phyloP scores from a whole-genome alignment of 2,329 filamentous ascomycete species.

The Geoglossum cookeanum region DNA sequence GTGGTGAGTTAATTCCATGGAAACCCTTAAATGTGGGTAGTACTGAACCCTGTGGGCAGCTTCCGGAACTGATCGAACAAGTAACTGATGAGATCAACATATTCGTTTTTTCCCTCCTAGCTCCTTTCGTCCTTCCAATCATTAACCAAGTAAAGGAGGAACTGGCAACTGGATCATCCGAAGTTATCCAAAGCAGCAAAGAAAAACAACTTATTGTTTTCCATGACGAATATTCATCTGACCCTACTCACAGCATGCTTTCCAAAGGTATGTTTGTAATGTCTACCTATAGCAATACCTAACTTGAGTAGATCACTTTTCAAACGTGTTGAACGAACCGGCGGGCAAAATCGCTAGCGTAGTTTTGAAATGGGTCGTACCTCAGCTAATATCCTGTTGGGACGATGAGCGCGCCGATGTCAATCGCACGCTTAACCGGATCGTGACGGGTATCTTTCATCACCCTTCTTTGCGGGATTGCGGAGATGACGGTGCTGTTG shows the following conservation, averaged over 20 bases:
- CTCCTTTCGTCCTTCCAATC: conserved; percentile 71
- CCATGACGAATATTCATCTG: conserved; percentile 51
- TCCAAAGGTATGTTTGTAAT: conserved; percentile 47
- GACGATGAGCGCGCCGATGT: conserved; percentile 57
- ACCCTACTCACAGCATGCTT: conserved; percentile 90
- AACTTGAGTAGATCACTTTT: conserved; percentile 41
- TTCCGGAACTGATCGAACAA: conserved; percentile 72
- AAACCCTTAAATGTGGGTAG: background rate
- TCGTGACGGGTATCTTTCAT: conserved; percentile 68
- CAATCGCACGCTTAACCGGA: conserved; percentile 50
- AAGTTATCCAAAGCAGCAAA: conserved; percentile 71
- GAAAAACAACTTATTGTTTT: conserved; percentile 79
- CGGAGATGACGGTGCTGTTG: conserved; percentile 48
- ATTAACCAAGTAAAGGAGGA: conserved; percentile 75
- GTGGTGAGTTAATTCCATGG: conserved; percentile 21
- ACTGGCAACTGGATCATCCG: conserved; percentile 65
- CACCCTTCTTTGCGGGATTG: conserved; percentile 62
- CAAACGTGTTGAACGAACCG: conserved; percentile 63
- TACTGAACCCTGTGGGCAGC: conserved; percentile 8
- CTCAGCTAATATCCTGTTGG: conserved; percentile 74
- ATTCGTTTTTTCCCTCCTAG: conserved; percentile 82
- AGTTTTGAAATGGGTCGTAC: conserved; percentile 69
- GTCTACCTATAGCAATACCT: background rate
- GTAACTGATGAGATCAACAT: conserved; percentile 72
- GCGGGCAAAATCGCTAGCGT: conserved; percentile 66